Evolutionary conservation across 352 stramenopile genomes (phyloP), one percentile per base, ranked within the genome.

Genomic region (Aphanomyces stellatus): DNA sequence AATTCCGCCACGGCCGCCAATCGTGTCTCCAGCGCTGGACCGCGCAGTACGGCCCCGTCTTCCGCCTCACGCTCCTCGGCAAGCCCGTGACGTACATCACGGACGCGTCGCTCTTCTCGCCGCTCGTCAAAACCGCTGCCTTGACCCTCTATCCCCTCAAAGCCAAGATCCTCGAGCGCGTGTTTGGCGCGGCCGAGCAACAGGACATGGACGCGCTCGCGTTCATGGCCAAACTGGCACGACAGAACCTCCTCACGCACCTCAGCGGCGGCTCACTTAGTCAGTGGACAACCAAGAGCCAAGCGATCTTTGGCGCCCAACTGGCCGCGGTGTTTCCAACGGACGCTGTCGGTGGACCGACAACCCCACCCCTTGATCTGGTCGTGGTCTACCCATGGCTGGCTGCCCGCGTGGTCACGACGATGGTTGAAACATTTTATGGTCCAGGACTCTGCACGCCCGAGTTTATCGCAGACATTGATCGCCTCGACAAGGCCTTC

Each of bases 371-470:
- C n/a, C n/a, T n/a, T n/a, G n/a, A n/a, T n/a, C n/a, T n/a, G n/a
- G 56, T 64, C 41, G 24, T 17, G 13, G 22, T 64, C 10, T 64
- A 64, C 56, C 56, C 56, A 25, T 64, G 10, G 5, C 56, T 64
- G 25, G 41, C 40, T 30, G 11, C 28, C 15, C 17, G 6, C 1
- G 25, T 64, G n/a, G 53, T 64, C 25, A 25, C 24, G 30, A 64
- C 56, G 22, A 30, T 64, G 15, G 7, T 53, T 15, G 56, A 64
- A 15, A 25, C 41, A 17, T 64, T 64, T 28, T 64, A 64, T 13
- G 56, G 56, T 30, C 13, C 4, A 22, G 56, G 19, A 7, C 41
- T 64, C 27, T 2, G 25, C 19, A 51, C 56, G 1, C 22, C 41
- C 19, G 31, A 22, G 22, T 64, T 64, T 22, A 17, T 19, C 6